A percentile compares a stretch with the other conserved stretches of the same genome.
These are phyloP conservation scores for Trametes versicolor DNA, from an alignment of 1,284 basidiomycete species.

Conservation along the genomic window DNA sequence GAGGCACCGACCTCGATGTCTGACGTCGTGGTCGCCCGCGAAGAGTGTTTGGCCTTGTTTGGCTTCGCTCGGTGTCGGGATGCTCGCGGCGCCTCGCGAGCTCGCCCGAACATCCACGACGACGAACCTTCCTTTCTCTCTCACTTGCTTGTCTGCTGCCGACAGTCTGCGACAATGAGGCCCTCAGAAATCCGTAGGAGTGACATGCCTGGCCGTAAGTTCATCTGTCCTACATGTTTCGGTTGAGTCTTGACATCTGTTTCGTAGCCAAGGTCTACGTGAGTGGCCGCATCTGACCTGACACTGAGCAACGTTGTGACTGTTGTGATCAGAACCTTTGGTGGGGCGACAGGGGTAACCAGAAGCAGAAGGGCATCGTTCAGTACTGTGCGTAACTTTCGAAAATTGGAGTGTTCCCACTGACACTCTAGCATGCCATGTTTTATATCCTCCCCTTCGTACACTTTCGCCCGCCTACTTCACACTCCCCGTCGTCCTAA, in stretches of 20 bases:
- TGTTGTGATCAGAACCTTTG: conserved; percentile 77
- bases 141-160: conserved; percentile 15
- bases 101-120: conserved; percentile 31
- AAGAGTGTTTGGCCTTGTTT: conserved; percentile 32
- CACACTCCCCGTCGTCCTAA: background rate
- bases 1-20: conserved; percentile 18
- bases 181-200: conserved; percentile 67
- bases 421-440: background rate
- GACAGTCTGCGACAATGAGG: conserved; percentile 62
- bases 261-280: conserved; percentile 71
- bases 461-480: background rate
- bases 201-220: conserved; percentile 85
- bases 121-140: conserved; percentile 23
- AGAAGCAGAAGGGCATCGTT: conserved; percentile 82
- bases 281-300: conserved; percentile 46
- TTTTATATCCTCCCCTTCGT: background rate
- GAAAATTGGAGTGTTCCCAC: background rate
- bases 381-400: conserved; percentile 75
- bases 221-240: background rate
- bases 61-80: conserved; percentile 30
- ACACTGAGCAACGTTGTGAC: background rate
- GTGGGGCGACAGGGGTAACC: conserved; percentile 87
- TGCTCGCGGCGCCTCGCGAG: conserved; percentile 34
- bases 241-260: conserved; percentile 14
- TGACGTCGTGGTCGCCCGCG: conserved; percentile 37